phyloP scores from a whole-genome alignment of 2,329 filamentous ascomycete species.

The Apiospora pterosperma region DNA sequence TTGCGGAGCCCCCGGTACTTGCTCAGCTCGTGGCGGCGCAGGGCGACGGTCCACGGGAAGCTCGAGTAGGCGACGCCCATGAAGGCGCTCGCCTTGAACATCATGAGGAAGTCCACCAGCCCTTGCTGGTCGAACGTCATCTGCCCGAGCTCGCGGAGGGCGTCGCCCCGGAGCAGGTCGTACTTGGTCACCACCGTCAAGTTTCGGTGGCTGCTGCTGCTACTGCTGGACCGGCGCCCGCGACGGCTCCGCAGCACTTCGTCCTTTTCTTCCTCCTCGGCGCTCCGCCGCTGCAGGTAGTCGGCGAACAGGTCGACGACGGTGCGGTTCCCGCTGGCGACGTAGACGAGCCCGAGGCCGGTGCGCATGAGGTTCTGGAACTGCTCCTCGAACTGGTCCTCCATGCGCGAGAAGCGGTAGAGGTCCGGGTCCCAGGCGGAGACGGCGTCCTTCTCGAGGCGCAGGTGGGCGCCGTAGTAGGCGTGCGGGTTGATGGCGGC shows the following conservation, averaged over 20 bases:
- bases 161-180: constrained; percentile 21
- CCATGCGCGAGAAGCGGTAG: constrained; percentile 27
- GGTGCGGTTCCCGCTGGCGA: constrained; percentile 25
- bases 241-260: not conserved
- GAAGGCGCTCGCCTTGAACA: constrained; percentile 29
- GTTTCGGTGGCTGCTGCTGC: constrained; percentile 5
- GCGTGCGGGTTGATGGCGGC: constrained; percentile 19
- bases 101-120: constrained; percentile 28
- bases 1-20: constrained; percentile 21
- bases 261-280: not conserved
- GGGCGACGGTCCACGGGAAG: constrained; percentile 30
- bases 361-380: constrained; percentile 20
- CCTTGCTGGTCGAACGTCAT: constrained; percentile 31
- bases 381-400: constrained; percentile 29
- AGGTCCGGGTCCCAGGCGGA: constrained; percentile 25
- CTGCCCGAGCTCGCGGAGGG: constrained; percentile 15
- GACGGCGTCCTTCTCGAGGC: constrained; percentile 28
- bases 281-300: constrained; percentile 10
- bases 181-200: constrained; percentile 28
- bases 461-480: constrained; percentile 29
- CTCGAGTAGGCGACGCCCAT: constrained; percentile 31
- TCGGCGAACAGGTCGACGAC: constrained; percentile 23
- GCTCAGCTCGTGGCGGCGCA: constrained; percentile 30
- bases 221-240: not conserved
- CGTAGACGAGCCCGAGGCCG: constrained; percentile 24